These are phyloP conservation scores for Fraxinus sp. DNA, from an alignment of 305 asterid species.

Conservation along the genomic window DNA sequence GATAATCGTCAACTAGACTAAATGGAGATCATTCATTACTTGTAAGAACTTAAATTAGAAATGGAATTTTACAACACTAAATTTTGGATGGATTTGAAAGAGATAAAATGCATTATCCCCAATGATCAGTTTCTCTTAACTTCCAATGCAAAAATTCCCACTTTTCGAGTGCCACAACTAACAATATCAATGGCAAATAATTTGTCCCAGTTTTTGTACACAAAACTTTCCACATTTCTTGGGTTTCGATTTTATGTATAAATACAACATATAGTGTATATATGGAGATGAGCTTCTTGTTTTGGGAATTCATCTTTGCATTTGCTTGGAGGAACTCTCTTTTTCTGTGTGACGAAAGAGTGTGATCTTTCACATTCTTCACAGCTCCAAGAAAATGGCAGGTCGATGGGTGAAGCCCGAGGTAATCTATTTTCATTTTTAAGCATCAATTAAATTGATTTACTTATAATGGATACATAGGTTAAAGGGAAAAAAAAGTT, in stretches of 20 bases:
- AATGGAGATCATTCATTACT: not conserved
- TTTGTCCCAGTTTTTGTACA: not conserved
- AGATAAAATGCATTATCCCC: not conserved
- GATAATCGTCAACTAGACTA: not conserved
- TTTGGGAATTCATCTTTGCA: not conserved
- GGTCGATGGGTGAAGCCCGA: constrained; percentile 47
- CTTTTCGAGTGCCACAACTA: not conserved
- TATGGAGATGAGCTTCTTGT: not conserved
- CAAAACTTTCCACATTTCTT: not conserved
- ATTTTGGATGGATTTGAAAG: not conserved
- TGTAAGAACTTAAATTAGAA: not conserved
- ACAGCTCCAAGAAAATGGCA: constrained; percentile 36
- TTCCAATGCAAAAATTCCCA: not conserved
- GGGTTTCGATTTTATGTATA: not conserved
- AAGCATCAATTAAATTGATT: not conserved
- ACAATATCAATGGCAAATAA: not conserved
- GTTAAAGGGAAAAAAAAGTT: not conserved
- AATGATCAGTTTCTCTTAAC: not conserved
- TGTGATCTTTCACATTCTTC: constrained; percentile 7
- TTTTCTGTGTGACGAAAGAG: not conserved
- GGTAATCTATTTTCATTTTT: constrained; percentile 20
- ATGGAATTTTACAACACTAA: not conserved
- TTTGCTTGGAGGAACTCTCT: not conserved
- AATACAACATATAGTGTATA: not conserved
- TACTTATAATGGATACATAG: too few relatives aligned